Percentiles rank a stretch among this genome's conserved stretches.
Conservation (phyloP, 495 filamentous ascomycete genomes). For the Neurospora sp. region DNA sequence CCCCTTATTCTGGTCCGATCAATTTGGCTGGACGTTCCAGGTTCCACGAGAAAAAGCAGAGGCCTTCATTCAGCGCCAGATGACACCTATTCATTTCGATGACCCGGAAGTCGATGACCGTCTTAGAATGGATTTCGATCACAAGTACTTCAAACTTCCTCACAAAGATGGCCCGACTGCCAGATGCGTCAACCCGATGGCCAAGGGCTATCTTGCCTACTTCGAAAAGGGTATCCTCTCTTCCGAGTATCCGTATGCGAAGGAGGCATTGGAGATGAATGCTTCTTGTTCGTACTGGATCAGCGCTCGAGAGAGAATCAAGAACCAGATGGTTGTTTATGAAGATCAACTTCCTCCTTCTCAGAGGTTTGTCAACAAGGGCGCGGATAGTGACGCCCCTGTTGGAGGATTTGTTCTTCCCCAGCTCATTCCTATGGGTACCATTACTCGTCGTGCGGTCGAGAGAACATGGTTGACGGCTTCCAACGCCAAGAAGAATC, state of each 20-base stretch:
- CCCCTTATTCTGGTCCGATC: conserved; percentile 87
- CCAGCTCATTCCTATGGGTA: conserved; percentile 98
- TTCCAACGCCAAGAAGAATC: conserved; percentile 89
- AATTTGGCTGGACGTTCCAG: conserved; percentile 83
- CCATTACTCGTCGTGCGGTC: conserved; percentile 89
- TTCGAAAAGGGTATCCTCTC: conserved; percentile 83
- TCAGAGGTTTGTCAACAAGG: background rate
- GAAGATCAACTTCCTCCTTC: conserved; percentile 43
- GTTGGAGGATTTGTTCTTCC: conserved; percentile 75
- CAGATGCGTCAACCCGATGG: conserved; percentile 73
- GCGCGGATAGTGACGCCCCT: conserved; percentile 7
- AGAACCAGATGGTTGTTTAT: conserved; percentile 88
- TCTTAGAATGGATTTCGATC: conserved; percentile 36
- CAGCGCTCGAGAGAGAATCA: conserved; percentile 83
- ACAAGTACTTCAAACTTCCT: conserved; percentile 84
- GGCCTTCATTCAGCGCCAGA: conserved; percentile 58
- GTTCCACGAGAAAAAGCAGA: conserved; percentile 54
- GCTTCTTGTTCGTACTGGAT: conserved; percentile 99
- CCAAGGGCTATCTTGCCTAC: conserved; percentile 80
- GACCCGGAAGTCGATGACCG: conserved; percentile 27
- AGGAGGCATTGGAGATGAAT: conserved; percentile 95
- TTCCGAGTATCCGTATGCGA: conserved; percentile 81
- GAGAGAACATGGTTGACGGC: conserved; percentile 98
- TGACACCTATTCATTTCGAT: conserved; percentile 62
- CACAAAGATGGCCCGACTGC: conserved; percentile 89